Evolutionary conservation across 1,139 yeast species (phyloP), one percentile per base, ranked within the genome.

Genomic region (Kurtzmaniella quercitrusa): DNA sequence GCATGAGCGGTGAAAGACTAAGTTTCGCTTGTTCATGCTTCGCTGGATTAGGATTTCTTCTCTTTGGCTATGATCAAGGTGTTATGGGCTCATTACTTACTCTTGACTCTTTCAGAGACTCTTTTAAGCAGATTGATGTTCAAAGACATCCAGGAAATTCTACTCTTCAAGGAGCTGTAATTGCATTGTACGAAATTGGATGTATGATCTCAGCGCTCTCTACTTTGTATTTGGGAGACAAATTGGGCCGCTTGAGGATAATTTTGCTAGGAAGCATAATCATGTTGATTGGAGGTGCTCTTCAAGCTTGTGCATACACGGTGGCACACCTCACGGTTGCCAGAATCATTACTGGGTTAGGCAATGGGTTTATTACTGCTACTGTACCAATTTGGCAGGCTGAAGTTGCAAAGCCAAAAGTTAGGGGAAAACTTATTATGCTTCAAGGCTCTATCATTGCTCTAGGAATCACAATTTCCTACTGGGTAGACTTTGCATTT

Each of bases 21-120:
- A 59, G 63, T 42, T 43, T 50, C 11, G 58, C 63, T 1, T 62
- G 66, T 17, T 56, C 70, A 1, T 43, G 53, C 23, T 55, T 63
- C 44, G 65, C 68, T 33, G 64, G 66, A 23, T 56, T 64, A 27
- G 70, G 70, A 2, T 65, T 65, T 44, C 48, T 63, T 19, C 54
- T 66, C 24, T 68, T 66, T 42, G 81, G 81, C 11, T 73, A 73
- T 51, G 77, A 73, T 47, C 78, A 76, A 52, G 77, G 79, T 34
- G 76, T 75, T 25, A 69, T 74, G 70, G 77, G 78, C 34, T 60
- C 70, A 19, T 60, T 75, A 39, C 59, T 75, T 42, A 70, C 77
- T 0, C 58, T 73, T 39, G 59, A 59, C 3, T 52, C 66, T 3
- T 75, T 75, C 48, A 53, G 65, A 50, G 54, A 63, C 25, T 61